These are phyloP conservation scores for Trichoderma breve DNA, from an alignment of 2,329 filamentous ascomycete genomes.

Conservation along the genomic window DNA sequence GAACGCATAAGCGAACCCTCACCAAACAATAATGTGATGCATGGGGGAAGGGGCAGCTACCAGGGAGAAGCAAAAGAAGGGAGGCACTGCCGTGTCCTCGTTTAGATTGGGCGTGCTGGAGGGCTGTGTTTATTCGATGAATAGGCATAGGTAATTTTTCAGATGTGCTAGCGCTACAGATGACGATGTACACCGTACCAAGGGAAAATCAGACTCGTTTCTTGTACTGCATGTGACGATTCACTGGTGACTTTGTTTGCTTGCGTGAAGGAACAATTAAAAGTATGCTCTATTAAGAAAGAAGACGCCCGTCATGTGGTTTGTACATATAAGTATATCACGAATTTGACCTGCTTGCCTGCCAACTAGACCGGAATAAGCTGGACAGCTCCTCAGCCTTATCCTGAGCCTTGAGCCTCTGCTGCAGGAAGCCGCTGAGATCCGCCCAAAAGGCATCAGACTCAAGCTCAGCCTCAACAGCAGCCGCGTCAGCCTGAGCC, in stretches of 20 bases:
- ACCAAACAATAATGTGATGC: constrained; percentile 18
- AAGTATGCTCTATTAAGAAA: constrained; percentile 1
- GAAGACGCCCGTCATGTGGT: background rate
- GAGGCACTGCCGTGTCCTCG: constrained; percentile 6
- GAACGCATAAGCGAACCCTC: constrained; percentile 13
- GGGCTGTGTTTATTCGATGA: constrained; percentile 4
- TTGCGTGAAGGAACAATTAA: background rate
- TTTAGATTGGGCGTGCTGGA: constrained; percentile 1
- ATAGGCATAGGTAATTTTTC: constrained; percentile 19
- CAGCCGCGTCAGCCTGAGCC: constrained; percentile 32
- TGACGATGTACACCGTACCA: constrained; percentile 18
- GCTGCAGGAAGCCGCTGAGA: constrained; percentile 74
- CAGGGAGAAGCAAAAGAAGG: background rate
- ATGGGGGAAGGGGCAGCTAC: background rate
- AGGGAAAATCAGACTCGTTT: constrained; percentile 11
- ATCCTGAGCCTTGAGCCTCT: constrained; percentile 70
- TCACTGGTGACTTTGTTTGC: background rate
- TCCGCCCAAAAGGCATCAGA: constrained; percentile 84
- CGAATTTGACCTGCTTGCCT: constrained; percentile 41
- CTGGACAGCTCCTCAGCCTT: constrained; percentile 62
- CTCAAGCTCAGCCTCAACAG: constrained; percentile 52
- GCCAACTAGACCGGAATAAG: constrained; percentile 72
- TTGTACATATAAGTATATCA: constrained; percentile 18
- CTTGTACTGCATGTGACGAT: constrained; percentile 7
- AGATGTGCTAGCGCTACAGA: constrained; percentile 19